Percentiles rank a stretch among this genome's conserved stretches.
These are phyloP conservation scores for Kwoniella bestiolae DNA, from an alignment of 768 basidiomycete species.

Conservation along the genomic window DNA sequence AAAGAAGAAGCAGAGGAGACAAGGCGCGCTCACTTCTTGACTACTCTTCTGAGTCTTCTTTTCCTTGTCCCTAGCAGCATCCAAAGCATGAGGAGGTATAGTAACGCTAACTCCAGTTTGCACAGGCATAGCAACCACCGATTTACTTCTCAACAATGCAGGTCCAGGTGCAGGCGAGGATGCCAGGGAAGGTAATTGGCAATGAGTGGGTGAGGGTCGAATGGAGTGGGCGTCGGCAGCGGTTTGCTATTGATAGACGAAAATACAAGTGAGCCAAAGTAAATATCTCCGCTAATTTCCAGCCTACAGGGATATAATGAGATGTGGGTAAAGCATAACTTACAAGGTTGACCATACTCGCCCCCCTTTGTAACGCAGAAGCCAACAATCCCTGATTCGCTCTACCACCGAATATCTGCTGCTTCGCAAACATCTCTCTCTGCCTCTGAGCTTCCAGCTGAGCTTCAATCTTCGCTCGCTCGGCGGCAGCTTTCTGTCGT, in stretches of 20 bases:
- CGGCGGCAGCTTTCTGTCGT: constrained; percentile 35
- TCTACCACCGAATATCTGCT: constrained; percentile 49
- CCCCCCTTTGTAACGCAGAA: constrained; percentile 50
- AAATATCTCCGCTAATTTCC: too few relatives aligned
- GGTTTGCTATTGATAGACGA: constrained; percentile 18
- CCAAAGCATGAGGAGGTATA: constrained; percentile 21
- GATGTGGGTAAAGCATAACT: constrained; percentile 25
- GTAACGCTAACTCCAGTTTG: constrained; percentile 55
- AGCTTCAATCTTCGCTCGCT: constrained; percentile 43
- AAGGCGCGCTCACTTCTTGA: constrained; percentile 19
- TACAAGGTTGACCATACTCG: constrained; percentile 56
- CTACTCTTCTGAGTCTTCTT: constrained; percentile 19
- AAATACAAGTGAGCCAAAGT: background rate
- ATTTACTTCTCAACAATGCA: constrained; percentile 49
- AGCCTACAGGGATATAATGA: too few relatives aligned
- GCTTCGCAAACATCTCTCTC: constrained; percentile 57
- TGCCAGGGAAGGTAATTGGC: constrained; percentile 31
- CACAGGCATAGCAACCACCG: constrained; percentile 53
- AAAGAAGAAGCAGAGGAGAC: background rate
- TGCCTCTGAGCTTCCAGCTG: constrained; percentile 53
- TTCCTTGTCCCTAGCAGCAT: constrained; percentile 12
- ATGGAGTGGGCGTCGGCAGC: constrained; percentile 10
- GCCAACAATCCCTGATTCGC: constrained; percentile 41
- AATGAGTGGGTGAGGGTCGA: constrained; percentile 40
- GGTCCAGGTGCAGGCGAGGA: constrained; percentile 39